Evolutionary conservation across 768 basidiomycete species (phyloP).

Genomic region (Lactifluus rugatus): DNA sequence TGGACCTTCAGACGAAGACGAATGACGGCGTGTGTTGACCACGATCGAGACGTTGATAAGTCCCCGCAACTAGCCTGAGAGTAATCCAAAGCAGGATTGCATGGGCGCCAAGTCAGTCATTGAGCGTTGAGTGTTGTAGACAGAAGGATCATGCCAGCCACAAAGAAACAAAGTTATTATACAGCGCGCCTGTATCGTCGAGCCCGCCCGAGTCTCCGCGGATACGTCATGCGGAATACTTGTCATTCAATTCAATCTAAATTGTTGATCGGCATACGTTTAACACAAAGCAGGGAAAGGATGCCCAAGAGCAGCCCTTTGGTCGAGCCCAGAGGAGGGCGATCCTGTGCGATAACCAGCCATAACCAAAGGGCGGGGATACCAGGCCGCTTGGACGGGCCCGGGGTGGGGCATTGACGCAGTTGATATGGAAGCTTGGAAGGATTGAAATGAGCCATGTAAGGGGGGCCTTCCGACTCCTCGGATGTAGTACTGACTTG

Average conservation of each 20-base stretch:
- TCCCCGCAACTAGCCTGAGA: not conserved
- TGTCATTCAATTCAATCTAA: not conserved
- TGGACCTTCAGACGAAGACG: no score
- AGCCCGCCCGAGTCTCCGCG: not conserved
- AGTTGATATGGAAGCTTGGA: not conserved
- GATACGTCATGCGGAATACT: not conserved
- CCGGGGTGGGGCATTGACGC: not conserved
- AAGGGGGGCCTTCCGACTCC: not conserved
- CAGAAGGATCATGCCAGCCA: not conserved
- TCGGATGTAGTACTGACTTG: not conserved
- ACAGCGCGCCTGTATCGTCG: not conserved
- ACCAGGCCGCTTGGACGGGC: not conserved
- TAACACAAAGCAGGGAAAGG: not conserved
- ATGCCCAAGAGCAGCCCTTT: not conserved
- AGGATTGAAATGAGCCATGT: not conserved
- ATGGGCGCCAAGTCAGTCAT: not conserved
- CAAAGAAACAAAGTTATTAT: not conserved
- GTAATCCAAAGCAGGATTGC: no score
- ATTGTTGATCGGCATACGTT: not conserved
- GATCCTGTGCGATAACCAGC: not conserved
- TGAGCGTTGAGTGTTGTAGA: not conserved
- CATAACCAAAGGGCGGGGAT: not conserved
- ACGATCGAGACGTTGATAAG: not conserved
- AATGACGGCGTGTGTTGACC: no score
- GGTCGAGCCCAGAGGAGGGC: not conserved